Percentiles rank a stretch among this genome's conserved stretches.
These are phyloP conservation scores for Colletotrichum brevisporum DNA, from an alignment of 2,329 filamentous ascomycete species.

Conservation along the genomic window DNA sequence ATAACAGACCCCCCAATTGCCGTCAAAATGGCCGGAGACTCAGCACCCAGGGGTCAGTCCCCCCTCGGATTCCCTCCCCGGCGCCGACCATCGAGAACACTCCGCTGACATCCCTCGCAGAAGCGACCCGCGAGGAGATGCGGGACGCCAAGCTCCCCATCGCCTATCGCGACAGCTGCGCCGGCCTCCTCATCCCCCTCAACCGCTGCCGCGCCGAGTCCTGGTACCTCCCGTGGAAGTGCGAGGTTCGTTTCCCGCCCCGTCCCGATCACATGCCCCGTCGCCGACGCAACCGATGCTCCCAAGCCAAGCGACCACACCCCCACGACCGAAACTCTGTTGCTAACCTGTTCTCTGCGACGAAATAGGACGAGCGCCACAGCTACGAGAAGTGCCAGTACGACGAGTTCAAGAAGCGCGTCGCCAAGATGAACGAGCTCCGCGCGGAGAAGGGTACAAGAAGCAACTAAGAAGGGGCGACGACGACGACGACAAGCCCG, in stretches of 20 bases:
- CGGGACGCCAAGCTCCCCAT: slow-evolving; percentile 89
- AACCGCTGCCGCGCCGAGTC: slow-evolving; percentile 94
- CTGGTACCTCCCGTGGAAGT: slow-evolving; percentile 98
- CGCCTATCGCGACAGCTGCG: slow-evolving; percentile 95
- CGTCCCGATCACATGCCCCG: background rate
- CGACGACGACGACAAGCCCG: slow-evolving; percentile 14
- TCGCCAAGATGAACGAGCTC: slow-evolving; percentile 98
- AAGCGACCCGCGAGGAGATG: slow-evolving; percentile 91
- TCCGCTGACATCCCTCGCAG: slow-evolving; percentile 30
- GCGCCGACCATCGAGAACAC: background rate
- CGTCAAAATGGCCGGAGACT: slow-evolving; percentile 41
- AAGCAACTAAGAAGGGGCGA: slow-evolving; percentile 77
- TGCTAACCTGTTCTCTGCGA: slow-evolving; percentile 22
- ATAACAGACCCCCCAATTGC: slow-evolving; percentile 35
- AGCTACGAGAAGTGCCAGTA: slow-evolving; percentile 99
- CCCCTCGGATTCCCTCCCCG: background rate
- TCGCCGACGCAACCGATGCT: background rate
- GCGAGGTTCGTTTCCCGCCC: slow-evolving; percentile 78
- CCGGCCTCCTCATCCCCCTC: slow-evolving; percentile 92
- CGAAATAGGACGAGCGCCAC: slow-evolving; percentile 88
- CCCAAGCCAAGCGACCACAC: slow-evolving; percentile 6
- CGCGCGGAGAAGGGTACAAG: slow-evolving; percentile 85
- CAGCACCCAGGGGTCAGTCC: slow-evolving; percentile 37
- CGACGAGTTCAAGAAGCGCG: slow-evolving; percentile 97
- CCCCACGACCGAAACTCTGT: background rate